Base-by-base conservation (phyloP, 805 yeast species). In the Yarrowia sp. region DNA sequence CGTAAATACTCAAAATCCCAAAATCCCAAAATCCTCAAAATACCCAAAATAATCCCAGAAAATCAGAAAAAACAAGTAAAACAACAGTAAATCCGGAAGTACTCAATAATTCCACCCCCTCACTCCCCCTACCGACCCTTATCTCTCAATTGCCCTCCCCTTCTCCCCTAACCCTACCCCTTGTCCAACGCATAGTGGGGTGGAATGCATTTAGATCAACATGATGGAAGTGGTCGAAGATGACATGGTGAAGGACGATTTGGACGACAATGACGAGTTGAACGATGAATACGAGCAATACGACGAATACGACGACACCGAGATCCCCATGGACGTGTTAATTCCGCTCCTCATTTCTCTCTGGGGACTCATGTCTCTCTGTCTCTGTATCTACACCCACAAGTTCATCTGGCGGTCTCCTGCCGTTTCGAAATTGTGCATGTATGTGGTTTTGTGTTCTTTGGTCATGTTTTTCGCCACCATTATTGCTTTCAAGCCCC, bases 381-480 rank as follows among this genome's bases (percentile, higher is more conserved):
- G 30, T 58, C 51, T 58, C 12, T 58, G 63, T 26, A 24, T 32
- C 6, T 58, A 58, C 40, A 58, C 63, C 21, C 63, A 58, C 32
- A 21, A 19, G n/a, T 41, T 4, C 51, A 32, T 41, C 5, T 56
- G 49, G 46, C n/a, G 51, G 22, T 36, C 24, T 16, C 41, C 41
- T 16, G 28, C 21, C 12, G n/a, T 26, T 4, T 40, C 51, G 10
- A 58, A 32, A n/a, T 17, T 58, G 46, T 58, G 63, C 41, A 41
- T 58, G 63, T 32, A 41, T n/a, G 63, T 58, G 22, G 36, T 33
- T 19, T 4, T 58, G 49, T 19, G 30, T 14, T 41, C 63, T 11
- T 11, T 58, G 28, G 41, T 30, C 21, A 19, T 40, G 40, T 41
- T 43, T 32, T 58, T 58, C 14, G 51, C 40, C 16, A 43, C 63